Evolutionary conservation across 2,329 filamentous ascomycete species (phyloP), one percentile per base, ranked within the genome.

Genomic region (Talaromyces sp.): DNA sequence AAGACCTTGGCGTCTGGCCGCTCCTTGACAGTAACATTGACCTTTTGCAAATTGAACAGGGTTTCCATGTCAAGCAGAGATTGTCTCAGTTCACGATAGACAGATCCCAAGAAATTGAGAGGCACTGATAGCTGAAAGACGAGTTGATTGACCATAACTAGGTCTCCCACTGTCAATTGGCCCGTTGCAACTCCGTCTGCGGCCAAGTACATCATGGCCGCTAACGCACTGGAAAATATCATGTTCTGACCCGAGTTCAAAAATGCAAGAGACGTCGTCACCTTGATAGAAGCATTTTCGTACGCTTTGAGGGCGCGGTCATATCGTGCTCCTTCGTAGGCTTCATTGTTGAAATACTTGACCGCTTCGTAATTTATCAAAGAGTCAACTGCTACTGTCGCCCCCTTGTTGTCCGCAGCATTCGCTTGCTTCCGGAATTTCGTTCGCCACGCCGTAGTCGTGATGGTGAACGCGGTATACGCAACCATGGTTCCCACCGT

Each of bases 281-380:
- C 91, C 74, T 98, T 98, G 81, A 99, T 98, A 16, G 92, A 96
- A 62, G 92, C 93, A 74, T 89, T 89, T 75, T 99, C 91, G 74
- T 99, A 99, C 63, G 89, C 85, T 66, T 88, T 84, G 28, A 99
- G 81, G 0, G 95, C 92, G 68, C 88, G 86, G 76, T 98, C 93
- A 74, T 99, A 99, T 50, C 95, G 87, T 34, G 85, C 84, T 51
- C 96, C 91, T 78, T 99, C 95, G 67, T 92, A 98, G 67, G 90
- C 91, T 73, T 99, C 96, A 71, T 99, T 99, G 81, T 99, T 99
- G 80, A 98, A 99, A 79, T 98, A 96, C 78, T 99, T 99, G 72
- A 99, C 95, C 14, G 96, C 94, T 77, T 99, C 95, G 72, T 97
- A 99, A 79, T 99, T 99, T 81, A 99, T 96, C 57, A 99, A 81